phyloP scores from a whole-genome alignment of 306 rosid genomes.

The Abrus precatorius region DNA sequence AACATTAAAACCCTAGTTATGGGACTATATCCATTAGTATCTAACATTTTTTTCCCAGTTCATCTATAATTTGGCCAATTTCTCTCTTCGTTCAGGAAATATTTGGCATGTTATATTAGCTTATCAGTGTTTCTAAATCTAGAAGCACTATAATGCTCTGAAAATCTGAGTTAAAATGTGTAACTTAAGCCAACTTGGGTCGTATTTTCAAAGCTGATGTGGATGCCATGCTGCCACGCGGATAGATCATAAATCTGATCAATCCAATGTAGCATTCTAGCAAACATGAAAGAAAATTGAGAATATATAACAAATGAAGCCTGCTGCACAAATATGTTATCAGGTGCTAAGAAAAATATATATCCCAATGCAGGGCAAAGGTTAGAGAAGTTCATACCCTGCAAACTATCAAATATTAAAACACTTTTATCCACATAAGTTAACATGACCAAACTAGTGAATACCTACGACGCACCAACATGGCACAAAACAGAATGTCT shows the following conservation, averaged over 20 bases:
- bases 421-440: constrained; percentile 46
- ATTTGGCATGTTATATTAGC: not conserved
- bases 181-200: not conserved
- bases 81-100: not conserved
- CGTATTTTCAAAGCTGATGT: not conserved
- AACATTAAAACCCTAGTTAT: too few relatives aligned
- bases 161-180: too few relatives aligned
- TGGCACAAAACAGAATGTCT: constrained; percentile 22
- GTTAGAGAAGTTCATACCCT: constrained; percentile 43
- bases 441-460: constrained; percentile 43
- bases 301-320: constrained; percentile 11
- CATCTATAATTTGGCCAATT: not conserved
- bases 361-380: constrained; percentile 11
- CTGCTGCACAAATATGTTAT: constrained; percentile 41
- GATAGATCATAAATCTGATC: constrained; percentile 41
- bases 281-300: not conserved
- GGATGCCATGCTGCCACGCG: not conserved
- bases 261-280: constrained; percentile 26
- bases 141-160: not conserved
- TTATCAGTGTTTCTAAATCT: not conserved
- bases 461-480: constrained; percentile 46
- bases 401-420: constrained; percentile 42
- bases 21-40: not conserved
- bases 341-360: constrained; percentile 18
- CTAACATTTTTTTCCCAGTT: not conserved